Percentiles rank a stretch among this genome's conserved stretches.
Conservation (phyloP, 192 early-diverging fungal genomes). For the Nowakowskiella sp. region DNA sequence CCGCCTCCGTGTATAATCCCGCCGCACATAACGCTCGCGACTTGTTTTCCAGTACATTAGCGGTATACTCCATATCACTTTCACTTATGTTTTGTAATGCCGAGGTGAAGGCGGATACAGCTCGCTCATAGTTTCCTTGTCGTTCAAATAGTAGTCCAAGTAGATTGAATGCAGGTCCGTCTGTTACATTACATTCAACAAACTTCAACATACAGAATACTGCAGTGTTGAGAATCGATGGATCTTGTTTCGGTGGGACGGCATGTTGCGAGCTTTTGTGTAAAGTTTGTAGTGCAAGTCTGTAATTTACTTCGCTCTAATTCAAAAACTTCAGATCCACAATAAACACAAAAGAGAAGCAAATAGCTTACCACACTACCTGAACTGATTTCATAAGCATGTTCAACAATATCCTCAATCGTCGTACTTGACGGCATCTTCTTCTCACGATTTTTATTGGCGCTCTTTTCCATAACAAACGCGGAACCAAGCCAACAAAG, state of each 20-base stretch:
- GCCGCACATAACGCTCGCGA: conserved; percentile 61
- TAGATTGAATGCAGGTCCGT: conserved; percentile 55
- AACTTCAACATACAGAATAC: conserved; percentile 59
- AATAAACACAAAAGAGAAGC: no score
- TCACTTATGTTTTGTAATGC: conserved; percentile 36
- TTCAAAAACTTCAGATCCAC: no score
- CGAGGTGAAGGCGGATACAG: conserved; percentile 53
- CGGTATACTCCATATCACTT: not conserved
- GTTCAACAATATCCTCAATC: conserved; percentile 39
- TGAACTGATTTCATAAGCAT: conserved; percentile 63
- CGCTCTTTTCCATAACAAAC: conserved; percentile 56
- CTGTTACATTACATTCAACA: conserved; percentile 47
- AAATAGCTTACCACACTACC: conserved; percentile 22
- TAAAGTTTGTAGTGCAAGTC: not conserved
- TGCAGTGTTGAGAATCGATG: not conserved
- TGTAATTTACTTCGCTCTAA: not conserved
- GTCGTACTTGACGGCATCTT: not conserved
- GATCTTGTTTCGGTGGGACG: not conserved
- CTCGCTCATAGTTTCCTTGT: conserved; percentile 55
- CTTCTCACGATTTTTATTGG: conserved; percentile 13
- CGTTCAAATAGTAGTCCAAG: conserved; percentile 71
- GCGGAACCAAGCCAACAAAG: conserved; percentile 84
- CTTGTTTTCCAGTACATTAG: conserved; percentile 53
- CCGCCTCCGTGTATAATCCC: conserved; percentile 49
- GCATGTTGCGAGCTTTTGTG: no score